A percentile compares a stretch with the other conserved stretches of the same genome.
Evolutionary conservation across 225 moss, liverwort and hornwort species (phyloP).

Genomic region (Thuidium tamariscinum): DNA sequence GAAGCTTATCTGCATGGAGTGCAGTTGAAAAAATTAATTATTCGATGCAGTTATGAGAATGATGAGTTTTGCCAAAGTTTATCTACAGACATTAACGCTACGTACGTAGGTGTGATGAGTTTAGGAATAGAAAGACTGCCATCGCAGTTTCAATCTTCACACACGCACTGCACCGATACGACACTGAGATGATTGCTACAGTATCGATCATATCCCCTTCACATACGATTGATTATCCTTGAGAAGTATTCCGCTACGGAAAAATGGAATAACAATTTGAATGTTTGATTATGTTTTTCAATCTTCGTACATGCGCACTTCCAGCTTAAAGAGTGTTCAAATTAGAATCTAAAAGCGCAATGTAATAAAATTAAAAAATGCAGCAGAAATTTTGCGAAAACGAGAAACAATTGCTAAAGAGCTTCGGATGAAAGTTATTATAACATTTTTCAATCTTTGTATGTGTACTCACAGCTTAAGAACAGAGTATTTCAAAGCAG

Average conservation of each 20-base stretch:
- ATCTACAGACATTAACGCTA: neutral
- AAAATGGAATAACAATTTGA: neutral
- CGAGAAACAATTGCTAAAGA: neutral
- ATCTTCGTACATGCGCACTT: neutral
- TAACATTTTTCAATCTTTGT: neutral
- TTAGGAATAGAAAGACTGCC: neutral
- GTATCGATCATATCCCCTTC: neutral
- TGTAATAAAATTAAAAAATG: neutral
- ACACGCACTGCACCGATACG: neutral
- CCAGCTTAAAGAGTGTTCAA: neutral
- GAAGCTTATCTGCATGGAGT: constrained; percentile 24
- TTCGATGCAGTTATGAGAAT: neutral
- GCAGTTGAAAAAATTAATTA: neutral
- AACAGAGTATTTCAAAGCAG: neutral
- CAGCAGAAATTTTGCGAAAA: neutral
- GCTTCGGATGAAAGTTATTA: neutral
- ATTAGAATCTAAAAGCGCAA: neutral
- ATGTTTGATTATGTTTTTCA: neutral
- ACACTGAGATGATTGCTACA: neutral
- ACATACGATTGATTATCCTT: neutral
- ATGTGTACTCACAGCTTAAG: neutral
- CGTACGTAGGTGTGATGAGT: neutral
- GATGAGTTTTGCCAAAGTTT: neutral
- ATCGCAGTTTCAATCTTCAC: neutral
- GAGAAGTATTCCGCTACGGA: too few relatives aligned